phyloP scores from a whole-genome alignment of 2,329 filamentous ascomycete genomes.

The Trichoderma harzianum region DNA sequence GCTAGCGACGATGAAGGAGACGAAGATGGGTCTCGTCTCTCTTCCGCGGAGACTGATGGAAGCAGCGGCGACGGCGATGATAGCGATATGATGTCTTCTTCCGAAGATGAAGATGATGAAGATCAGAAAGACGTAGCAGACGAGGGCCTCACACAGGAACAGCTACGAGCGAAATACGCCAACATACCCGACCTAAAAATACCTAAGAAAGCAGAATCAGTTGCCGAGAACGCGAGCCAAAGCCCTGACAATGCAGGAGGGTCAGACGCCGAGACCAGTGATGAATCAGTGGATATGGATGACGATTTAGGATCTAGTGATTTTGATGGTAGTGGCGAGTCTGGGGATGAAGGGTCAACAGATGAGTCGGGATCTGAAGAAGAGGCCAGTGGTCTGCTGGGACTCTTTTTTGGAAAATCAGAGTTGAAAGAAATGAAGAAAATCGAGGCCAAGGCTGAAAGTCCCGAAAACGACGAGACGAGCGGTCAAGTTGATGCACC shows the following conservation, averaged over 20 bases:
- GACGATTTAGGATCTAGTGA: conserved; percentile 62
- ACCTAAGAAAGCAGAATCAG: conserved; percentile 27
- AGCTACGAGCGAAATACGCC: conserved; percentile 66
- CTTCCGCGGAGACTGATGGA: conserved; percentile 31
- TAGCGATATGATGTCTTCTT: conserved; percentile 57
- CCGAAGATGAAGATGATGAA: conserved; percentile 61
- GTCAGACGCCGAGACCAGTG: conserved; percentile 49
- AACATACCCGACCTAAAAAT: conserved; percentile 52
- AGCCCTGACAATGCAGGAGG: conserved; percentile 24
- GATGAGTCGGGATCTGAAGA: conserved; percentile 45
- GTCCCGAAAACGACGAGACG: conserved; percentile 22
- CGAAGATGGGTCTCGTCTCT: conserved; percentile 33
- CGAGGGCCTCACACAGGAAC: conserved; percentile 65
- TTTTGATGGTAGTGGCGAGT: conserved; percentile 40
- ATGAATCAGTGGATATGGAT: conserved; percentile 67
- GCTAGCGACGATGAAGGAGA: conserved; percentile 37
- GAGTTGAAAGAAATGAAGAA: conserved; percentile 53
- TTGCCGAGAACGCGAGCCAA: conserved; percentile 24
- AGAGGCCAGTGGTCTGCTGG: conserved; percentile 49
- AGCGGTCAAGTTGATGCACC: conserved; percentile 27
- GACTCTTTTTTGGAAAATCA: conserved; percentile 57
- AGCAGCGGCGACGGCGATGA: conserved; percentile 37
- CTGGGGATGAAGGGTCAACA: conserved; percentile 33
- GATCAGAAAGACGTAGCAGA: conserved; percentile 53
- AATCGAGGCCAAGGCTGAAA: conserved; percentile 29